Percentiles rank a stretch among this genome's conserved stretches.
These are phyloP conservation scores for Trichosanthes truncata DNA, from an alignment of 306 rosid species.

Conservation along the genomic window DNA sequence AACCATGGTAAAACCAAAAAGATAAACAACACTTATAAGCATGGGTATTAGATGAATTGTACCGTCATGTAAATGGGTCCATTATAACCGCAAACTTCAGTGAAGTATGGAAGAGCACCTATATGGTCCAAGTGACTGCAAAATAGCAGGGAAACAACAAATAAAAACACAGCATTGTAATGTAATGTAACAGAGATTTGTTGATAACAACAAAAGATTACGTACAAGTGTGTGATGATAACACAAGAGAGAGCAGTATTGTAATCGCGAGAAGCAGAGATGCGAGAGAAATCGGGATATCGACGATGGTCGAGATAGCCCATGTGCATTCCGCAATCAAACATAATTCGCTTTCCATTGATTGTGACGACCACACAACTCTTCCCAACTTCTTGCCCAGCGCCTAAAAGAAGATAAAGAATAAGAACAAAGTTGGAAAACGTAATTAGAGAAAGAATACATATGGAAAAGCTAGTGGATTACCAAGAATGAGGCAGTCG, in stretches of 20 bases:
- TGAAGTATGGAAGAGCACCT: slow-evolving; percentile 82
- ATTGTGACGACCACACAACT: slow-evolving; percentile 80
- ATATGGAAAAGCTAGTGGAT: not conserved
- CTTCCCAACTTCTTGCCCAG: slow-evolving; percentile 97
- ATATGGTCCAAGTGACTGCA: slow-evolving; percentile 80
- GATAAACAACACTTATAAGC: slow-evolving; percentile 31
- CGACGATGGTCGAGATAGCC: slow-evolving; percentile 56
- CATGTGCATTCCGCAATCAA: slow-evolving; percentile 95
- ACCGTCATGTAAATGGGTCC: slow-evolving; percentile 98
- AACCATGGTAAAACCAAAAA: not conserved
- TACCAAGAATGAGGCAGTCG: slow-evolving; percentile 63
- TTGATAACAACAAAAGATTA: not conserved
- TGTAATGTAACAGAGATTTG: not conserved
- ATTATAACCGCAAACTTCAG: slow-evolving; percentile 71
- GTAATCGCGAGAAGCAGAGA: slow-evolving; percentile 32
- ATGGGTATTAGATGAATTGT: slow-evolving; percentile 12
- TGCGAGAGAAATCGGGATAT: slow-evolving; percentile 67
- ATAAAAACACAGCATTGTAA: not conserved
- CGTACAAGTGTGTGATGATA: slow-evolving; percentile 82
- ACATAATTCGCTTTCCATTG: slow-evolving; percentile 84
- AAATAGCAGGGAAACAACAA: slow-evolving; percentile 1
- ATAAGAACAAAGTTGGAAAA: not conserved
- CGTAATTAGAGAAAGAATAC: not conserved
- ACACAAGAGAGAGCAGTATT: slow-evolving; percentile 49
- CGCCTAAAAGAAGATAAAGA: slow-evolving; percentile 32